A percentile compares a stretch with the other conserved stretches of the same genome.
phyloP scores from a whole-genome alignment of 768 basidiomycete genomes.

The Lactarius quietus region DNA sequence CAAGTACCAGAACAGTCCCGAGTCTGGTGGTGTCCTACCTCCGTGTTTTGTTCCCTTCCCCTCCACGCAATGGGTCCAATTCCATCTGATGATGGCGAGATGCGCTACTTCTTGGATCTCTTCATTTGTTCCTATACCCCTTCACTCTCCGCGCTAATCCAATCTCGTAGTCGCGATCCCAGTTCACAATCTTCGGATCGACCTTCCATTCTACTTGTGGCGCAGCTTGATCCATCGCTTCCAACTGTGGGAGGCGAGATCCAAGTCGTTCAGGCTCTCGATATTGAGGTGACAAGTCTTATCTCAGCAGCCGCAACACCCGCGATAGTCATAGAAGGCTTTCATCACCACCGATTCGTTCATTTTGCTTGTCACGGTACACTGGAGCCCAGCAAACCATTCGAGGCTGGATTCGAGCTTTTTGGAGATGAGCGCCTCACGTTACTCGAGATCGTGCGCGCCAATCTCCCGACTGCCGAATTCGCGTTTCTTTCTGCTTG shows the following conservation, averaged over 20 bases:
- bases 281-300: no score
- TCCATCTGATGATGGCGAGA: no score
- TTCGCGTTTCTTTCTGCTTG: no score
- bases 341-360: background rate
- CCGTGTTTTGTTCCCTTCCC: no score
- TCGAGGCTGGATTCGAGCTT: conserved; percentile 2
- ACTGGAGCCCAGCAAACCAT: background rate
- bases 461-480: no score
- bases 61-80: no score
- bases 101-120: background rate
- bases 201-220: background rate
- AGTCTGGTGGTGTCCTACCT: no score
- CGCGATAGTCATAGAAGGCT: background rate
- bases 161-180: background rate
- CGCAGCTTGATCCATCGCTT: no score
- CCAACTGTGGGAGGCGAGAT: no score
- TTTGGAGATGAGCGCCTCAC: background rate
- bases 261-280: no score
- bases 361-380: conserved; percentile 13
- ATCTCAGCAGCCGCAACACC: background rate
- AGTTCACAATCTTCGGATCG: background rate
- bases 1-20: no score
- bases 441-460: no score
- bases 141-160: background rate
- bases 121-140: background rate